A percentile compares a stretch with the other conserved stretches of the same genome.
phyloP scores from a whole-genome alignment of 2,329 filamentous ascomycete species.

The Diplodia sapinea region DNA sequence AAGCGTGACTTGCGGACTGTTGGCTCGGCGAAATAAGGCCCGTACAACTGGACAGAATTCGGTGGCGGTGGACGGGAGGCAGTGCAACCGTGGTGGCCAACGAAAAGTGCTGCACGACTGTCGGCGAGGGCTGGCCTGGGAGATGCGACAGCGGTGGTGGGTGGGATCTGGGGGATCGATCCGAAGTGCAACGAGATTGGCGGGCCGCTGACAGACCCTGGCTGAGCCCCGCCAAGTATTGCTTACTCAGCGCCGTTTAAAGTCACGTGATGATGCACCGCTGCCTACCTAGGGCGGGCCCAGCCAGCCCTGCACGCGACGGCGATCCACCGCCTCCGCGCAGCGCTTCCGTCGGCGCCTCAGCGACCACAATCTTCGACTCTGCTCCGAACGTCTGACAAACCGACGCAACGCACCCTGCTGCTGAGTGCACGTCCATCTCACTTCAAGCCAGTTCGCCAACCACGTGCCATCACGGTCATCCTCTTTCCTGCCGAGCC shows the following conservation, averaged over 20 bases:
- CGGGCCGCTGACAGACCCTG: constrained; percentile 15
- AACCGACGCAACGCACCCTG: not conserved
- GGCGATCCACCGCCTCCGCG: constrained; percentile 11
- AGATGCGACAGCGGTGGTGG: constrained; percentile 5
- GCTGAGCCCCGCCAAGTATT: not conserved
- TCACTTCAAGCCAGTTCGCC: not conserved
- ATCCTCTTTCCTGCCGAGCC: not conserved
- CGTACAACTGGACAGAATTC: not conserved
- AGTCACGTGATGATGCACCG: not conserved
- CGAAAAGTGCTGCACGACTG: not conserved
- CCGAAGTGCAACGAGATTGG: constrained; percentile 24
- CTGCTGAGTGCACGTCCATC: not conserved
- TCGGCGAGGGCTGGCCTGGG: not conserved
- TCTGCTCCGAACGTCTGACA: not conserved
- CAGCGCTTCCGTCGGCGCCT: not conserved
- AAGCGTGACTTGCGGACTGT: constrained; percentile 1
- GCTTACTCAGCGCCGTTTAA: not conserved
- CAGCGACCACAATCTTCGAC: not conserved
- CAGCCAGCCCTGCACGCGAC: not conserved
- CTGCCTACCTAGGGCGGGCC: too few species aligned
- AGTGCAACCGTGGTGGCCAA: not conserved
- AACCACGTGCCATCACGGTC: not conserved
- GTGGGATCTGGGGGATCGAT: constrained; percentile 25
- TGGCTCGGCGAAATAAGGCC: not conserved
- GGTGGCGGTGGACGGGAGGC: not conserved